These are phyloP conservation scores for Xylaria sp. DNA, from an alignment of 2,329 filamentous ascomycete species.

Conservation along the genomic window DNA sequence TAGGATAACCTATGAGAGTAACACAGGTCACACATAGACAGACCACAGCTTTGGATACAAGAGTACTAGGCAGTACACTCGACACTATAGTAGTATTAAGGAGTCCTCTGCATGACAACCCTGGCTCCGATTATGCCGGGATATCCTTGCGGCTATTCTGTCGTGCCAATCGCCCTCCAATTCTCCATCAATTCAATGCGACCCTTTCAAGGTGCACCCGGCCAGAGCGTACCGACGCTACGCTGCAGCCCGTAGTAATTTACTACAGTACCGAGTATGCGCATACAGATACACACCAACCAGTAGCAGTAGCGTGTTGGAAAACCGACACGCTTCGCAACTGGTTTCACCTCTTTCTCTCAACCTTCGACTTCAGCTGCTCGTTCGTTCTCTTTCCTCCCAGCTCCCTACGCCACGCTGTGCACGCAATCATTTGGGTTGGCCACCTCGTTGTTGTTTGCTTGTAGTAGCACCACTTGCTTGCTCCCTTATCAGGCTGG, in stretches of 20 bases:
- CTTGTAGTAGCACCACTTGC: background rate
- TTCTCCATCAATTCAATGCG: background rate
- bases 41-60: too few relatives aligned
- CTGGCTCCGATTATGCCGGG: background rate
- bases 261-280: too few relatives aligned
- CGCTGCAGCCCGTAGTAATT: background rate
- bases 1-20: background rate
- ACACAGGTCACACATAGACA: too few relatives aligned
- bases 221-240: background rate
- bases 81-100: too few relatives aligned
- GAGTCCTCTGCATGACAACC: constrained; percentile 1
- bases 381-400: background rate
- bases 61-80: too few relatives aligned
- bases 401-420: background rate
- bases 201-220: background rate
- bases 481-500: background rate
- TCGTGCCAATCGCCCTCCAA: background rate
- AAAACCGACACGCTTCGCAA: background rate
- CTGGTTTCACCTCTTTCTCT: constrained; percentile 5
- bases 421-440: background rate
- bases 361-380: constrained; percentile 4
- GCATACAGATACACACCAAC: background rate
- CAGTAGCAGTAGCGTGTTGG: background rate
- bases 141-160: too few relatives aligned
- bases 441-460: background rate